Evolutionary conservation across 129 eudicot species (phyloP).

Genomic region (Flaveria brownii): DNA sequence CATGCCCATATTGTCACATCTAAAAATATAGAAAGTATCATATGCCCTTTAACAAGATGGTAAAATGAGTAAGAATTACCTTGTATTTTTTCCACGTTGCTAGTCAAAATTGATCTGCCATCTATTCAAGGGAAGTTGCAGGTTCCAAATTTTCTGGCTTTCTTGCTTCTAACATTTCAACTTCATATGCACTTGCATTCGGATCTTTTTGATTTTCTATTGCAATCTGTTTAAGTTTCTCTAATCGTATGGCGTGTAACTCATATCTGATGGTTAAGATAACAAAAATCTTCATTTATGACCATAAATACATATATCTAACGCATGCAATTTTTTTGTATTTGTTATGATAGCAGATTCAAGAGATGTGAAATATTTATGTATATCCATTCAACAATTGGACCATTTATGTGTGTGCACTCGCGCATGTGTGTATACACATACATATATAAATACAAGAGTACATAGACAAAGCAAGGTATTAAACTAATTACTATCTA

Average conservation of each 20-base stretch:
- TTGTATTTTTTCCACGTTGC: constrained; percentile 20
- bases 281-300: not conserved
- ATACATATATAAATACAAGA: not conserved
- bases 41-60: constrained; percentile 7
- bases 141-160: constrained; percentile 30
- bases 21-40: constrained; percentile 11
- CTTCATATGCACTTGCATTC: constrained; percentile 55
- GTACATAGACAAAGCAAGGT: not conserved
- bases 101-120: constrained; percentile 13
- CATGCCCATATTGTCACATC: not conserved
- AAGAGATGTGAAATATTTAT: not conserved
- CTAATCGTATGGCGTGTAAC: constrained; percentile 66
- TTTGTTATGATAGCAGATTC: not conserved
- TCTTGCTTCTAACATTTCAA: constrained; percentile 89
- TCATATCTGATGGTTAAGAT: constrained; percentile 61
- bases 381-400: not conserved
- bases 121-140: constrained; percentile 32
- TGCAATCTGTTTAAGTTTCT: constrained; percentile 59
- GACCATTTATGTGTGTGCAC: not conserved
- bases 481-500: not conserved
- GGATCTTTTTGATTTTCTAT: constrained; percentile 45
- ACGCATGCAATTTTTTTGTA: constrained; percentile 13
- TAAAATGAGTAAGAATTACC: constrained; percentile 28
- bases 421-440: not conserved
- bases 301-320: not conserved